phyloP scores from a whole-genome alignment of 176 grass and related monocot species.

The Saccharum spontaneum region DNA sequence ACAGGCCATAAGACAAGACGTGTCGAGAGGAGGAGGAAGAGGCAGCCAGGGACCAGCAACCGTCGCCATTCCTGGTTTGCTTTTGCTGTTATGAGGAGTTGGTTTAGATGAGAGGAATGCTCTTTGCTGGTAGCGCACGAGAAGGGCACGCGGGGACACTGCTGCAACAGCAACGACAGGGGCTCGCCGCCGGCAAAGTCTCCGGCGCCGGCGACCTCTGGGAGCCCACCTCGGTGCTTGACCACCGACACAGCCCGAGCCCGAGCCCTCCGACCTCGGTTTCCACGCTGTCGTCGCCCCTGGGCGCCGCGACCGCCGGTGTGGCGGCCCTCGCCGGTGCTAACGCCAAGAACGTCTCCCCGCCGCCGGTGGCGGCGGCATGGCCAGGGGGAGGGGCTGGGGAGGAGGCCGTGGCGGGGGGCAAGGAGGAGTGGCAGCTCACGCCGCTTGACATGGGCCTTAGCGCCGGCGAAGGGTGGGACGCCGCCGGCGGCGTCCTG shows the following conservation, averaged over 20 bases:
- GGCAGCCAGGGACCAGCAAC: not conserved
- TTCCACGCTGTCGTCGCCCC: conserved; percentile 82
- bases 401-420: conserved; percentile 46
- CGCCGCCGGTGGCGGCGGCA: conserved; percentile 39
- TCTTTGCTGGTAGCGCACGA: conserved; percentile 52
- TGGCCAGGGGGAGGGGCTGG: conserved; percentile 24
- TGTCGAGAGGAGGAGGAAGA: conserved; percentile 21
- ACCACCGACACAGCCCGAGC: conserved; percentile 75
- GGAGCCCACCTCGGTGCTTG: conserved; percentile 94
- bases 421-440: conserved; percentile 71
- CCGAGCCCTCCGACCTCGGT: conserved; percentile 65
- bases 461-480: conserved; percentile 42
- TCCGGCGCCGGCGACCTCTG: conserved; percentile 35
- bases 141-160: conserved; percentile 63
- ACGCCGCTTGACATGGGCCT: conserved; percentile 68
- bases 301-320: conserved; percentile 62
- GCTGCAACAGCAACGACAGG: conserved; percentile 17
- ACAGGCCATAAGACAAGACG: not conserved
- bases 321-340: conserved; percentile 58
- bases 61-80: not conserved
- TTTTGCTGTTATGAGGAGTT: conserved; percentile 50
- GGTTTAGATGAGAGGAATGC: conserved; percentile 96
- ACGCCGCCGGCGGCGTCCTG: conserved; percentile 47
- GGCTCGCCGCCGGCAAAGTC: conserved; percentile 33
- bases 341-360: conserved; percentile 41